Conservation (phyloP, 495 filamentous ascomycete species). For the Neurospora sp. region DNA sequence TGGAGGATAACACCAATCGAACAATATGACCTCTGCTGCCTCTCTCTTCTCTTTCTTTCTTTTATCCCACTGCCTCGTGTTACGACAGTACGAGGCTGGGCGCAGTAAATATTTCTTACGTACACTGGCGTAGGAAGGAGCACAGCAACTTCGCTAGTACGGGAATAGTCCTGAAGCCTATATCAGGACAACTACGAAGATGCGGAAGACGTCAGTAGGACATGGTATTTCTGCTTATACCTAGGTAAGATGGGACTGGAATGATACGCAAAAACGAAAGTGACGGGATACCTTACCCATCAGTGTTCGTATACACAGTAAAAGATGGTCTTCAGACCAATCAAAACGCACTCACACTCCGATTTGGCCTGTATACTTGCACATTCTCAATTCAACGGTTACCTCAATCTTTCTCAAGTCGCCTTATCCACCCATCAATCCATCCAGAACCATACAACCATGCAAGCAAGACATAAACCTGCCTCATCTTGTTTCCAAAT, state of each 20-base stretch:
- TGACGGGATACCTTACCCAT: neutral
- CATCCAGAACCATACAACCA: neutral
- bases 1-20: neutral
- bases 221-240: no score
- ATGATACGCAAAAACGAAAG: neutral
- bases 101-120: neutral
- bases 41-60: neutral
- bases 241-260: no score
- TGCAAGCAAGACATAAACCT: neutral
- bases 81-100: neutral
- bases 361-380: neutral
- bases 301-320: neutral
- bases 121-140: neutral
- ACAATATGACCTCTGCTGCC: neutral
- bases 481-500: neutral
- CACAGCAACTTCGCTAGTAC: neutral
- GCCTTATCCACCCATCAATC: neutral
- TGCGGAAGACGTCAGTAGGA: no score
- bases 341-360: neutral
- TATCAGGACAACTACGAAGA: no score
- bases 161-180: no score
- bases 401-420: neutral
- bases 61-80: neutral
- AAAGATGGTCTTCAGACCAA: neutral
- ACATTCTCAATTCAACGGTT: neutral